A percentile compares a stretch with the other conserved stretches of the same genome.
These are phyloP conservation scores for Aspergillus funiculosus DNA, from an alignment of 495 filamentous ascomycete species.

Conservation along the genomic window DNA sequence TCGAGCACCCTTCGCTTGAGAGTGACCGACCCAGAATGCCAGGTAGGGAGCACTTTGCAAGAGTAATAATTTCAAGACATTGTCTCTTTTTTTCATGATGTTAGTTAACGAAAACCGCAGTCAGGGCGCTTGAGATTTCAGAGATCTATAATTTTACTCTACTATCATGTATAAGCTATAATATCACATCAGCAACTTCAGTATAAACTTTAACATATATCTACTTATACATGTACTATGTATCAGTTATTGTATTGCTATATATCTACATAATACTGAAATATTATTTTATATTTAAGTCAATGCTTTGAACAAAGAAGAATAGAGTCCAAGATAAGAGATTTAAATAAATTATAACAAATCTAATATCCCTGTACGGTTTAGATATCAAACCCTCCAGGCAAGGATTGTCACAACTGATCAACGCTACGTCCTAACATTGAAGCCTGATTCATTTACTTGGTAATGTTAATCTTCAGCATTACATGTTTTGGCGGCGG, in stretches of 20 bases:
- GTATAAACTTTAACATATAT: neutral
- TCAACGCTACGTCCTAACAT: conserved; percentile 9
- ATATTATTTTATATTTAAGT: conserved; percentile 2
- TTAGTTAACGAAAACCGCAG: neutral
- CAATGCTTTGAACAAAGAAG: conserved; percentile 3
- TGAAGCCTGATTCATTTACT: conserved; percentile 5
- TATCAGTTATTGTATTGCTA: neutral
- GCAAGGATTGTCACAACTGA: conserved; percentile 6
- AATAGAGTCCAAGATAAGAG: conserved; percentile 3
- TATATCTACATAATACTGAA: conserved; percentile 1
- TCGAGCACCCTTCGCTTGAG: neutral
- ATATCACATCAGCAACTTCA: conserved; percentile 2
- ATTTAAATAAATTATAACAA: conserved; percentile 7
- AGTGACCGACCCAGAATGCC: neutral
- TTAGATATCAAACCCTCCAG: conserved; percentile 8
- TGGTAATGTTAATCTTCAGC: conserved; percentile 7
- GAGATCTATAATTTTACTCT: neutral
- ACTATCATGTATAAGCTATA: neutral
- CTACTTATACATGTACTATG: neutral
- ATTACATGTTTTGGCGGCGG: conserved; percentile 5
- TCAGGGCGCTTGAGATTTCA: neutral
- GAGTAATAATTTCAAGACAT: neutral
- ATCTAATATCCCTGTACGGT: neutral
- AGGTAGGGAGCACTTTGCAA: neutral
- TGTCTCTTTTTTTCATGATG: neutral